These are phyloP conservation scores for Macrocybe sp. DNA, from an alignment of 1,284 basidiomycete species.

Conservation along the genomic window DNA sequence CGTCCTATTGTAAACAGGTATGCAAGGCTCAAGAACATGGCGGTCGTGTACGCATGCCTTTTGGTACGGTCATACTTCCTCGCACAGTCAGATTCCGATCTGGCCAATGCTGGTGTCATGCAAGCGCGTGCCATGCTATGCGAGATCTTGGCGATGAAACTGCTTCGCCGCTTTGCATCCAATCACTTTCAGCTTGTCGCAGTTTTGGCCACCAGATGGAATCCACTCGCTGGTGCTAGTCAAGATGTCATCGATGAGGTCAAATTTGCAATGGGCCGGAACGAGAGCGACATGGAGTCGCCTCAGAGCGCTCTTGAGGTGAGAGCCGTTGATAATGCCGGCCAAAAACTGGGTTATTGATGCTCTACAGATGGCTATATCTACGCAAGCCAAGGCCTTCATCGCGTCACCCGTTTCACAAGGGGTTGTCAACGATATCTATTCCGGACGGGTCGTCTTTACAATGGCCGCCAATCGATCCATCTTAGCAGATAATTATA, in stretches of 20 bases:
- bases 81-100: conserved; percentile 48
- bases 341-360: background rate
- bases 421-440: conserved; percentile 78
- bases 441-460: conserved; percentile 69
- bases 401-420: conserved; percentile 78
- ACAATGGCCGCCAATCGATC: conserved; percentile 62
- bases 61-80: conserved; percentile 46
- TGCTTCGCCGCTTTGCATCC: conserved; percentile 71
- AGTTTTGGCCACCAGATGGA: conserved; percentile 76
- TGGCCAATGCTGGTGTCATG: conserved; percentile 75
- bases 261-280: conserved; percentile 44
- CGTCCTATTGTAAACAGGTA: conserved; percentile 79
- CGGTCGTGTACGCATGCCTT: conserved; percentile 70
- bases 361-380: conserved; percentile 70
- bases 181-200: conserved; percentile 69
- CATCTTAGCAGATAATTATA: conserved; percentile 83
- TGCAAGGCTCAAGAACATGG: conserved; percentile 68
- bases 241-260: conserved; percentile 62
- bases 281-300: conserved; percentile 47
- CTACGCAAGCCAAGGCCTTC: conserved; percentile 76
- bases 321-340: conserved; percentile 14
- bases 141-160: conserved; percentile 82
- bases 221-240: conserved; percentile 76
- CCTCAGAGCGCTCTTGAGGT: conserved; percentile 81
- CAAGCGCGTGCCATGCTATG: conserved; percentile 57